Percentiles rank a stretch among this genome's conserved stretches.
phyloP scores from a whole-genome alignment of 78 protist species.

The Cavenderia fasciculata region DNA sequence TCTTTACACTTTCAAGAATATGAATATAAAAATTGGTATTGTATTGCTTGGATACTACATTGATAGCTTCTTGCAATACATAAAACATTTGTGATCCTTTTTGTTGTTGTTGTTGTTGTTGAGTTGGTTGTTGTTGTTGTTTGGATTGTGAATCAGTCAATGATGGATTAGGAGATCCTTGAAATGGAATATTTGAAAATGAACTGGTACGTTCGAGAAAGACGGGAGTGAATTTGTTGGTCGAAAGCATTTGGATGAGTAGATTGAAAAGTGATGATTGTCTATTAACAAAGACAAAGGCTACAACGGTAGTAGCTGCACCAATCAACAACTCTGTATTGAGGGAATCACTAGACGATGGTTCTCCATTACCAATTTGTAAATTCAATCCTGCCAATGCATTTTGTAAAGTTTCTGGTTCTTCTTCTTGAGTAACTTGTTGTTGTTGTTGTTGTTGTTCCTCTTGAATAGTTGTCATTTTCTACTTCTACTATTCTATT shows the following conservation, averaged over 20 bases:
- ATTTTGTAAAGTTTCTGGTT: not conserved
- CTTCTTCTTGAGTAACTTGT: not conserved
- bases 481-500: not conserved
- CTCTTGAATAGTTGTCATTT: not conserved
- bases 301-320: conserved; percentile 49
- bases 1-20: conserved; percentile 41
- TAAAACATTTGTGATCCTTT: conserved; percentile 33
- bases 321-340: conserved; percentile 14
- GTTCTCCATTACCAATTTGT: not conserved
- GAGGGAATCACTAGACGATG: not conserved
- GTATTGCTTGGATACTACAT: conserved; percentile 33
- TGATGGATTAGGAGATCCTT: not conserved
- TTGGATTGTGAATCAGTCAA: too few relatives aligned
- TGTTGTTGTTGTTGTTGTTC: not conserved
- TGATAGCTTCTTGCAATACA: conserved; percentile 46
- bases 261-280: conserved; percentile 53
- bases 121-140: not conserved
- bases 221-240: conserved; percentile 56
- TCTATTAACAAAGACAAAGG: conserved; percentile 50
- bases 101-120: not conserved
- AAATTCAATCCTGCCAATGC: not conserved
- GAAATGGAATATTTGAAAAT: conserved; percentile 9
- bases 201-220: not conserved
- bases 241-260: conserved; percentile 58
- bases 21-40: conserved; percentile 51